These are phyloP conservation scores for Aristolochia fimbriata DNA, from an alignment of 164 flowering plant species.

Conservation along the genomic window DNA sequence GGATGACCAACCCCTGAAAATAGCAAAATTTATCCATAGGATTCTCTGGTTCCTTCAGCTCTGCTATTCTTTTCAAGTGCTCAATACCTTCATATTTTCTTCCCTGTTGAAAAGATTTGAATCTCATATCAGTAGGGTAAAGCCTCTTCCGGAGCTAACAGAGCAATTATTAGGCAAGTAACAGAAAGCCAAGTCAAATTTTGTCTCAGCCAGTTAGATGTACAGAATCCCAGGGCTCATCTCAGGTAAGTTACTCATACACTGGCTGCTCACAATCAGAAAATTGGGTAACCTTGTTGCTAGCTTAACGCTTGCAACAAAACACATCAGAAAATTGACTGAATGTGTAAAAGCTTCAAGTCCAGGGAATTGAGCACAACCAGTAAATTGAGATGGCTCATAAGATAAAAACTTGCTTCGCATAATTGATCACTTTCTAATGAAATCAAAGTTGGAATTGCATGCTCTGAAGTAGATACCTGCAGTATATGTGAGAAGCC, in stretches of 20 bases:
- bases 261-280: too few species aligned
- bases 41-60: slow-evolving; percentile 67
- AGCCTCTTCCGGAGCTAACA: too few species aligned
- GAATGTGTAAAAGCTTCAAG: background rate
- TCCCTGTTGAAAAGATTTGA: slow-evolving; percentile 31
- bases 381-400: background rate
- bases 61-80: slow-evolving; percentile 63
- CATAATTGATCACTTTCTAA: background rate
- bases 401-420: background rate
- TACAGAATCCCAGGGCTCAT: background rate
- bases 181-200: background rate
- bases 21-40: slow-evolving; percentile 61
- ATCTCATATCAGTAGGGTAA: background rate
- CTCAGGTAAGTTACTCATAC: too few species aligned
- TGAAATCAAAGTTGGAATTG: background rate
- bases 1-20: slow-evolving; percentile 53
- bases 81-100: slow-evolving; percentile 41
- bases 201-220: background rate
- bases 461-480: slow-evolving; percentile 30
- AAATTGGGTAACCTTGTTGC: too few species aligned
- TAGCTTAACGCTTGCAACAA: too few species aligned
- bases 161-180: background rate
- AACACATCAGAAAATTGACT: too few species aligned
- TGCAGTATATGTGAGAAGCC: slow-evolving; percentile 55
- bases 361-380: background rate